Evolutionary conservation across 1,284 basidiomycete species (phyloP).

Genomic region (Malassezia restricta): DNA sequence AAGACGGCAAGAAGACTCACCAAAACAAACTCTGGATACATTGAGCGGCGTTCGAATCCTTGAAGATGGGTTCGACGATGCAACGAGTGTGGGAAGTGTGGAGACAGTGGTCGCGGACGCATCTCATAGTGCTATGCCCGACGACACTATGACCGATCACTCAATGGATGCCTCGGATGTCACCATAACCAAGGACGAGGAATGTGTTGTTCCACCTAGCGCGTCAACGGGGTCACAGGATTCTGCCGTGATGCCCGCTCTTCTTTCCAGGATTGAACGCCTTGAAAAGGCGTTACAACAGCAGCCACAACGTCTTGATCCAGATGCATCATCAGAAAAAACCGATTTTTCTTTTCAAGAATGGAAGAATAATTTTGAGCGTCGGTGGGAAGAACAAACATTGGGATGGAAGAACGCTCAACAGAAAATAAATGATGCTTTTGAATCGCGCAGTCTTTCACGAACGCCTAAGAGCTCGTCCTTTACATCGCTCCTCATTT

Average conservation of each 20-base stretch:
- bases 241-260: neutral
- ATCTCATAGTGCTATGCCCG: neutral
- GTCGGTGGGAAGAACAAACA: conserved; percentile 5
- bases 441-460: neutral
- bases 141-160: neutral
- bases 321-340: neutral
- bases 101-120: conserved; percentile 21
- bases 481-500: too few relatives aligned
- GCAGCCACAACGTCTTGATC: neutral
- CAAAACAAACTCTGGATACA: conserved; percentile 3
- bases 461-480: neutral
- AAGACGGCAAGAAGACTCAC: conserved; percentile 14
- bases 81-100: conserved; percentile 33
- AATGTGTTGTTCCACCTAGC: conserved; percentile 51
- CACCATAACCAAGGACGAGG: conserved; percentile 23
- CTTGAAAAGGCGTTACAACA: neutral
- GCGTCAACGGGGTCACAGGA: neutral
- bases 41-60: conserved; percentile 12
- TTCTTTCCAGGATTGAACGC: neutral
- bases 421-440: neutral
- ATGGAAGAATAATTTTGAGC: conserved; percentile 9
- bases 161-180: conserved; percentile 6
- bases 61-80: conserved; percentile 29
- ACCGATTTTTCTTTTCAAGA: neutral
- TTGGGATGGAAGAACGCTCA: conserved; percentile 2